Evolutionary conservation across 306 rosid species (phyloP).

Genomic region (peach (Prunus persica)): Prunus_persica_NCBIv2 NC_034015.1:14519501-14520000

Average conservation of each 20-base stretch:
- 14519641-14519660: neutral
- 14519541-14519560: neutral
- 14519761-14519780: neutral
- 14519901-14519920: neutral
- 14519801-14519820: neutral
- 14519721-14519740: neutral
- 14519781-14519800: neutral
- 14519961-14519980: conserved; percentile 60
- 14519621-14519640: too few species aligned
- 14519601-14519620: neutral
- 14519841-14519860: neutral
- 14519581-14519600: neutral
- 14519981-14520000: conserved; percentile 92
- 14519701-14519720: neutral
- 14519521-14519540: neutral
- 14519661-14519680: neutral
- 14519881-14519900: neutral
- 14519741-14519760: neutral
- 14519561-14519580: neutral
- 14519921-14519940: neutral
- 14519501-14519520: neutral
- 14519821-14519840: neutral
- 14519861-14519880: neutral
- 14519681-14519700: neutral
- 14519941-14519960: neutral